Evolutionary conservation across 352 stramenopile species (phyloP), one percentile per base, ranked within the genome.

Genomic region (Phytophthora pluvialis): DNA sequence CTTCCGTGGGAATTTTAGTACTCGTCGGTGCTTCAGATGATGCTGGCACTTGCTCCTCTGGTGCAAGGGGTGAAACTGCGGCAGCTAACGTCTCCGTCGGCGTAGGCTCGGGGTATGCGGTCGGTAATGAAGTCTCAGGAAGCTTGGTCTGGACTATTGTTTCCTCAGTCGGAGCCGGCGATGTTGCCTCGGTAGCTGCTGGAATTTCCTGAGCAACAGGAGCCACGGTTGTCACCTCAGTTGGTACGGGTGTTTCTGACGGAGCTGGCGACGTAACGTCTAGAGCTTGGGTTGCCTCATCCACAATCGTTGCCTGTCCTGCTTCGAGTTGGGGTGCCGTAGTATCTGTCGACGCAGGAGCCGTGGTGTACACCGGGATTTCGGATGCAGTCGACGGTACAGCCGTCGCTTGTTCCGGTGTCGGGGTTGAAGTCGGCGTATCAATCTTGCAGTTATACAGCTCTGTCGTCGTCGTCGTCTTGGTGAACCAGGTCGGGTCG

Each of bases 401-500:
- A 12, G 56, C 16, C 26, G 58, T 60, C 9, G 8, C 32, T 18
- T 60, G 67, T 44, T 13, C 40, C 40, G 35, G 31, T 29, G 11
- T n/a, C 5, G 63, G 46, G 15, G 62, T 25, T 15, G 5, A 9
- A 5, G 52, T 60, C 25, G 54, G 13, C 0, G 40, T 42, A 15
- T 33, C n/a, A 16, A 10, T 40, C 5, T 62, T 71, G 58, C 64
- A 73, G 11, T 72, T 63, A n/a, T 49, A 61, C 11, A 70, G 32
- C n/a, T 48, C 51, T 3, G 61, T 49, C 25, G 43, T 26, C 9
- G 38, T 68, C 10, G 69, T 74, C 10, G 71, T 73, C 44, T 81
- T 47, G n/a, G 60, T 49, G 48, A 83, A 81, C 75, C 75, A 83
- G n/a, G 36, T 44, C 6, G 68, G 16, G 13, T 78, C 57, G 9